Conservation (phyloP, 257 asterid species). For the Ophiorrhiza pumila region DNA sequence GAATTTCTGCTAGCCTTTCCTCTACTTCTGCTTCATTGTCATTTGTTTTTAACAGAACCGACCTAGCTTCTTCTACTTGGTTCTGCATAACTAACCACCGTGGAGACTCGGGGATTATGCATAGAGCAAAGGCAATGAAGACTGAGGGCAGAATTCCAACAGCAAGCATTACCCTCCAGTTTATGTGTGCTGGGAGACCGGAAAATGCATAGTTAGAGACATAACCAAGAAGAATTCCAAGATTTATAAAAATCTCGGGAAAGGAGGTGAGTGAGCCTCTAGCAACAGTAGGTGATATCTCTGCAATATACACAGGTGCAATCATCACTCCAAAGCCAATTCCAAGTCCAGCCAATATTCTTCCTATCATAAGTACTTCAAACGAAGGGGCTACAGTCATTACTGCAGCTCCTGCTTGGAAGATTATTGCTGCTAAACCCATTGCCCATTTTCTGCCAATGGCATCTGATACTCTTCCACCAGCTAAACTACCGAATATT, state of each 20-base stretch:
- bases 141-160: conserved; percentile 79
- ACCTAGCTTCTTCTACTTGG: conserved; percentile 67
- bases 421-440: conserved; percentile 79
- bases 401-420: conserved; percentile 73
- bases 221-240: conserved; percentile 85
- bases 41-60: conserved; percentile 68
- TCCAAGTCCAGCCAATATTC: conserved; percentile 80
- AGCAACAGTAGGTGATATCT: conserved; percentile 73
- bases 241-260: conserved; percentile 83
- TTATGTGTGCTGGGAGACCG: conserved; percentile 61
- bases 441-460: conserved; percentile 93
- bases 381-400: conserved; percentile 81
- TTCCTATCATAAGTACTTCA: conserved; percentile 59
- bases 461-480: conserved; percentile 81
- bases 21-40: conserved; percentile 71
- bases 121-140: conserved; percentile 68
- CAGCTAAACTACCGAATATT: conserved; percentile 75
- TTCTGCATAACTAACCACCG: conserved; percentile 77
- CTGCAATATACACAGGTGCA: conserved; percentile 91
- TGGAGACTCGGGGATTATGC: conserved; percentile 83
- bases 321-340: conserved; percentile 91
- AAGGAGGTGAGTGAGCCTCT: conserved; percentile 85
- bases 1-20: conserved; percentile 75
- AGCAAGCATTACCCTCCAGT: conserved; percentile 91
- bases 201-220: conserved; percentile 82